Conservation (phyloP, 768 basidiomycete species). For the Boletus speciosus region DNA sequence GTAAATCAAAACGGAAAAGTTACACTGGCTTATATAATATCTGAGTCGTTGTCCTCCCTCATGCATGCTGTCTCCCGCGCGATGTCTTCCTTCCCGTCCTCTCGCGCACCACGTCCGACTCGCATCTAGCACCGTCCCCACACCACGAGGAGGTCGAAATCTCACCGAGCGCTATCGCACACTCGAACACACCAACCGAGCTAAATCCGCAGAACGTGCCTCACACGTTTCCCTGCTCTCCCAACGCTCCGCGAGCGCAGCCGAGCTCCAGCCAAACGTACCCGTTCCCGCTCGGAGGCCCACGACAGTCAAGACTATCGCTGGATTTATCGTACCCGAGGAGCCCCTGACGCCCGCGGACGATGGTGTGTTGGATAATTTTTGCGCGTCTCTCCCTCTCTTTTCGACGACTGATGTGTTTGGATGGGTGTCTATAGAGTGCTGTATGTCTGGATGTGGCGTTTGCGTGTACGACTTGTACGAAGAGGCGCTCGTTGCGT, state of each 20-base stretch:
- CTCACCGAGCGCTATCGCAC: slow-evolving; percentile 52
- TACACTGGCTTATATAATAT: no score
- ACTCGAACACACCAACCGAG: slow-evolving; percentile 53
- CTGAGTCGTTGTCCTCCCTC: not conserved
- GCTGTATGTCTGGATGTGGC: slow-evolving; percentile 93
- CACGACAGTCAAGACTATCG: slow-evolving; percentile 13
- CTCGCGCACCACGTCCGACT: slow-evolving; percentile 1
- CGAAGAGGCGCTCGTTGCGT: slow-evolving; percentile 64
- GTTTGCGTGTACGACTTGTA: slow-evolving; percentile 88
- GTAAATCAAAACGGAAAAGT: no score
- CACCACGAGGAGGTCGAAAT: slow-evolving; percentile 49
- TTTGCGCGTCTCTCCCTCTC: not conserved
- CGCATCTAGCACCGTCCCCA: not conserved
- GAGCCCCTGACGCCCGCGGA: slow-evolving; percentile 59
- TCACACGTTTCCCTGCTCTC: slow-evolving; percentile 29
- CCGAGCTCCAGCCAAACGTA: not conserved
- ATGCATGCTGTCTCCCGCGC: slow-evolving; percentile 19
- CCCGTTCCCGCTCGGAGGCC: not conserved
- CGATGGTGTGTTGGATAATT: slow-evolving; percentile 38
- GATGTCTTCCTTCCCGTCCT: not conserved
- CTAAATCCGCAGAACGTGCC: slow-evolving; percentile 36
- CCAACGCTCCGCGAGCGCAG: slow-evolving; percentile 5
- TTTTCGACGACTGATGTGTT: not conserved
- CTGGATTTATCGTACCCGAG: slow-evolving; percentile 48
- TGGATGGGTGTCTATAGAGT: slow-evolving; percentile 50